phyloP scores from a whole-genome alignment of 2,329 filamentous ascomycete species.

The Arachnomyces sp. region DNA sequence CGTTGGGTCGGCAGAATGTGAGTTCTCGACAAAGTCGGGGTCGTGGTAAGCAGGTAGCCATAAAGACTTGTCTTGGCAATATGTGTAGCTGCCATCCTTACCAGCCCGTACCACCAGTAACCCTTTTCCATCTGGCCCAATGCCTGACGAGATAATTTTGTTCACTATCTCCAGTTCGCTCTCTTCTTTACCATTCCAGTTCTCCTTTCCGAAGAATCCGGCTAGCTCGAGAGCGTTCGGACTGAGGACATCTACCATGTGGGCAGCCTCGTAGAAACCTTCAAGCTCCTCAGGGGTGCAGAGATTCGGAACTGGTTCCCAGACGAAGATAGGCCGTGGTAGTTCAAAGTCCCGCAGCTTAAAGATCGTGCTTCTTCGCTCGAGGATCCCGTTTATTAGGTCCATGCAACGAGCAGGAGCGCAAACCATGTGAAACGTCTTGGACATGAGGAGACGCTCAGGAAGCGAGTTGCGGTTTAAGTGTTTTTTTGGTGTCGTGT shows the following conservation, averaged over 20 bases:
- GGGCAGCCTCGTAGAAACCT: constrained; percentile 45
- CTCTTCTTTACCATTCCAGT: constrained; percentile 24
- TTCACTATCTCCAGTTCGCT: constrained; percentile 25
- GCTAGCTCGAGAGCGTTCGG: constrained; percentile 90
- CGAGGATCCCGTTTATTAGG: constrained; percentile 62
- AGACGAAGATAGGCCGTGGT: constrained; percentile 65
- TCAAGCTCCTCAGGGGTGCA: constrained; percentile 60
- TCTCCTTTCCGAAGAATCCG: constrained; percentile 62
- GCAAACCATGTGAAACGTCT: constrained; percentile 82
- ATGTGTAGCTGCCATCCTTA: constrained; percentile 49
- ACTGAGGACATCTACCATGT: constrained; percentile 52
- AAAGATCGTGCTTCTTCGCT: constrained; percentile 36
- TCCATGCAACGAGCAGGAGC: constrained; percentile 67
- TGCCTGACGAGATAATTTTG: constrained; percentile 28
- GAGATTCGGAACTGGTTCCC: constrained; percentile 89
- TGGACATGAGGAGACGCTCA: constrained; percentile 57
- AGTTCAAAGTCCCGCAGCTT: constrained; percentile 21
- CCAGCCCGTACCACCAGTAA: constrained; percentile 50
- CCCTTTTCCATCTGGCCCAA: constrained; percentile 30
- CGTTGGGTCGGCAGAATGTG: constrained; percentile 73
- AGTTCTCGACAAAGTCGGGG: constrained; percentile 22
- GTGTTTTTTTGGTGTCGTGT: constrained; percentile 76
- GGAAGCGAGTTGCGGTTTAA: constrained; percentile 66
- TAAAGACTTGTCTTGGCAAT: constrained; percentile 31
- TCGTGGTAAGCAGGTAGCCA: constrained; percentile 75